phyloP scores from a whole-genome alignment of 441 rosid genomes.

The Croton setiger region DNA sequence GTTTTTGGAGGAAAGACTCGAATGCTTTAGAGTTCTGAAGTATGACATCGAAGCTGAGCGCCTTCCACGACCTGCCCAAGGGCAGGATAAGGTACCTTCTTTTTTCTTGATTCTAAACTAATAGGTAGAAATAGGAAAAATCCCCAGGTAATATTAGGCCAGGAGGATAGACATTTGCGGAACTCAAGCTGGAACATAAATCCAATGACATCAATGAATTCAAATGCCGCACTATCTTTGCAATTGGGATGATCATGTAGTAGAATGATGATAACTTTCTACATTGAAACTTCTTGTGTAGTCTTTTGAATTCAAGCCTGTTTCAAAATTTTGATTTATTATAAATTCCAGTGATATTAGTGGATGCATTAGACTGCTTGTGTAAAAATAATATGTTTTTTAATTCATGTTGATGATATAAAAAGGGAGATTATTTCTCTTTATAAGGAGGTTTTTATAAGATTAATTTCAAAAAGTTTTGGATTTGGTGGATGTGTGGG shows the following conservation, averaged over 20 bases:
- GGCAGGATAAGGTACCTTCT: constrained; percentile 70
- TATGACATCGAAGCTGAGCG: constrained; percentile 94
- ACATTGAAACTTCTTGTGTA: background rate
- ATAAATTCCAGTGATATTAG: background rate
- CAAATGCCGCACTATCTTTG: background rate
- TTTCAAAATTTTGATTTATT: background rate
- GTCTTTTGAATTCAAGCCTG: background rate
- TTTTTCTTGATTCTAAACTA: constrained; percentile 5
- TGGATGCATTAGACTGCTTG: background rate
- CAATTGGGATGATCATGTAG: background rate
- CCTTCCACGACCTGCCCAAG: constrained; percentile 72
- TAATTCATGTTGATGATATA: background rate
- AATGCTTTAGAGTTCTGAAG: constrained; percentile 82
- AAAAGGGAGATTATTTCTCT: background rate
- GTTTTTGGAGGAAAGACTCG: constrained; percentile 94
- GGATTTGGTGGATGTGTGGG: no score
- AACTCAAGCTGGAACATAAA: background rate
- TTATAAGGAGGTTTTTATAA: background rate
- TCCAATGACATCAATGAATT: background rate
- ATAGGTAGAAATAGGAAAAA: background rate
- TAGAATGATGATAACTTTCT: background rate
- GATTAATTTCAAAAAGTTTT: background rate
- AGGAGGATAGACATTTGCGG: background rate
- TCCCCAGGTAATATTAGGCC: constrained; percentile 8
- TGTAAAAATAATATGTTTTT: background rate